Base-by-base conservation (phyloP, 1,139 yeast genomes). In the Hanseniaspora sp. region DNA sequence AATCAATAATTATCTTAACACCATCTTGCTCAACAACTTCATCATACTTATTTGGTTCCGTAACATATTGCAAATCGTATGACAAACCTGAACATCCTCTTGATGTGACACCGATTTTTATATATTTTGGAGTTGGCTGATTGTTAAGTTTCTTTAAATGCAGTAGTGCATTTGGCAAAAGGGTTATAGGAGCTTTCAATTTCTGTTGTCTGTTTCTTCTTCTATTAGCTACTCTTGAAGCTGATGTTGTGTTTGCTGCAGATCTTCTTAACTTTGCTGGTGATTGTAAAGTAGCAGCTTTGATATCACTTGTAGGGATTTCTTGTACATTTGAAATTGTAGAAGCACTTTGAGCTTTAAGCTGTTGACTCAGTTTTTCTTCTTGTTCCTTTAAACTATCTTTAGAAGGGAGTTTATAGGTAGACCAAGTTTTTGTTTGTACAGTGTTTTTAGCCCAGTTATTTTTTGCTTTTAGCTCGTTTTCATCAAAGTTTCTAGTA, bases 1-100 rank as follows among this genome's bases (percentile, higher is more conserved):
- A 88, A 68, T 92, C 98, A 56, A 92, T 87, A 58, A 90, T 75
- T 5, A 92, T 95, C 69, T 82, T 86, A 48, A 92, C 95, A 31
- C 95, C 96, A 62, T 88, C 96, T 69, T 90, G 97, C 61, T 80
- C 86, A 17, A 92, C 86, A 58, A 83, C 75, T 69, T 92, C 98
- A 68, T 92, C 98, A 64, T 90, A 92, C 70, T 88, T 87, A 13
- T 94, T 96, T 5, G 96, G 92, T 66, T 79, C 75, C 46, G 81
- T 79, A 48, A 92, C 96, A 69, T 92, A 92, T 66, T 88, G 96
- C 60, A 92, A 72, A 67, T 88, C 84, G 69, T 92, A 92, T 0
- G 95, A 83, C 58, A 92, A 75, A 0, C 98, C 98, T 0, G 97
- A 90, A 67, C 98, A 92, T 3, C 98, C 98, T 68, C 96, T 77